These are phyloP conservation scores for Corrigiola litoralis DNA, from an alignment of 179 eudicot species.

Conservation along the genomic window DNA sequence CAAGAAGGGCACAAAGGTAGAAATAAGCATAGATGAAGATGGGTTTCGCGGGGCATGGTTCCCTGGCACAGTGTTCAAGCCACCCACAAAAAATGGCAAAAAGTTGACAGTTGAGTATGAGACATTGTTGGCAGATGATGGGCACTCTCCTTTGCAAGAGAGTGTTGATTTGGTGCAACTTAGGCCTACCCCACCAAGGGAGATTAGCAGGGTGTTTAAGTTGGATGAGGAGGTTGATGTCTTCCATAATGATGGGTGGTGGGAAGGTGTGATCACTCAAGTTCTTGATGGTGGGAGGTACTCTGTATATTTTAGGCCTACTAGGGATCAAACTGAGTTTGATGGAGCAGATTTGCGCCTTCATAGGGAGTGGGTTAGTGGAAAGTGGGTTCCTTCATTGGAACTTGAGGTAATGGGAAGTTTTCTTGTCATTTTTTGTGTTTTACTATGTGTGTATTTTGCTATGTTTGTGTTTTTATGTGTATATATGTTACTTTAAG, in stretches of 20 bases:
- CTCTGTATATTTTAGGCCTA: constrained; percentile 61
- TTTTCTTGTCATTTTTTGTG: neutral
- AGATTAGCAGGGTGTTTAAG: constrained; percentile 28
- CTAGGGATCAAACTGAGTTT: constrained; percentile 65
- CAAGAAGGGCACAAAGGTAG: constrained; percentile 53
- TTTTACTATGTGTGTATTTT: neutral
- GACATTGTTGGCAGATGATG: constrained; percentile 39
- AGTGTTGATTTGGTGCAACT: constrained; percentile 56
- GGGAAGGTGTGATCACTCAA: constrained; percentile 83
- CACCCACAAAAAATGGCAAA: constrained; percentile 26
- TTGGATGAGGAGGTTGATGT: constrained; percentile 83
- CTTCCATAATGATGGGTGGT: constrained; percentile 74
- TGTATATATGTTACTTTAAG: too few species aligned
- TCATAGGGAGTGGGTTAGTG: constrained; percentile 80
- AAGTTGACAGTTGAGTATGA: constrained; percentile 55
- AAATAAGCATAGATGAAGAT: constrained; percentile 70
- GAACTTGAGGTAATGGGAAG: constrained; percentile 27
- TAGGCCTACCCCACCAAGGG: constrained; percentile 65
- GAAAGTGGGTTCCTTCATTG: constrained; percentile 69
- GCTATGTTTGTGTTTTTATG: neutral
- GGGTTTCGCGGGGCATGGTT: constrained; percentile 95
- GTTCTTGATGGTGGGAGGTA: constrained; percentile 31
- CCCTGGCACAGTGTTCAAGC: constrained; percentile 47
- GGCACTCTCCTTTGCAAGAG: constrained; percentile 42
- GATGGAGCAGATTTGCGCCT: constrained; percentile 38